Evolutionary conservation across 2,329 filamentous ascomycete species (phyloP), one percentile per base, ranked within the genome.

Genomic region (Trichophyton verrucosum): DNA sequence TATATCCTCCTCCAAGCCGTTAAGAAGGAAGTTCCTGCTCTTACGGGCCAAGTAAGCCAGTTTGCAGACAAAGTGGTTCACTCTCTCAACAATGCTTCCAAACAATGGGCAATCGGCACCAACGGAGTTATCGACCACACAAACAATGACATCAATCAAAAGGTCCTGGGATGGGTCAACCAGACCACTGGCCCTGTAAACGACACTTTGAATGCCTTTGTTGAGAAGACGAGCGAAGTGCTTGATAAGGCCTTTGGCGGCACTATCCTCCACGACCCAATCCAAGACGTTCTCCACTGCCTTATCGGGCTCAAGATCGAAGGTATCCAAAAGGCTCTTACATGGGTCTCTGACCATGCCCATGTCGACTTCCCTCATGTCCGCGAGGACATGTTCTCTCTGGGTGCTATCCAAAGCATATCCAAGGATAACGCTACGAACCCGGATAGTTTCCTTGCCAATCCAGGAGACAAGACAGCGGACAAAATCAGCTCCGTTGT

Each of bases 281-380:
- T 96, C 68, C 80, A 84, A 68, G 86, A 89, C 49, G 84, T 96
- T 38, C 81, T 96, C 64, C 82, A 89, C 70, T 97, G 94, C 70
- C 80, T 97, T n/a, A 84, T 97, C 65, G 84, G 86, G 6, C 80
- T 95, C 69, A 97, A 97, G 77, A 81, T 97, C 64, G 84, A 88
- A 66, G 82, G 85, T 22, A 84, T 99, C 65, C 84, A 97, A 72
- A 86, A 88, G 69, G 94, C 88, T 11, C 80, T 97, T n/a, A 95
- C 89, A 0, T 99, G 92, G 92, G 88, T 96, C 9, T 83, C 88
- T 68, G 86, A 97, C 66, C 78, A 97, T 71, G 90, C 94, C 2
- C 83, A 94, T 64, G 81, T 99, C 67, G 78, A 83, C 62, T 87
- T 99, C 67, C 94, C 94, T 0, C 75, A 82, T 59, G 85, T 97